Percentiles rank a stretch among this genome's conserved stretches.
Evolutionary conservation across 352 stramenopile species (phyloP).

Genomic region (Globisporangium orthogonon): DNA sequence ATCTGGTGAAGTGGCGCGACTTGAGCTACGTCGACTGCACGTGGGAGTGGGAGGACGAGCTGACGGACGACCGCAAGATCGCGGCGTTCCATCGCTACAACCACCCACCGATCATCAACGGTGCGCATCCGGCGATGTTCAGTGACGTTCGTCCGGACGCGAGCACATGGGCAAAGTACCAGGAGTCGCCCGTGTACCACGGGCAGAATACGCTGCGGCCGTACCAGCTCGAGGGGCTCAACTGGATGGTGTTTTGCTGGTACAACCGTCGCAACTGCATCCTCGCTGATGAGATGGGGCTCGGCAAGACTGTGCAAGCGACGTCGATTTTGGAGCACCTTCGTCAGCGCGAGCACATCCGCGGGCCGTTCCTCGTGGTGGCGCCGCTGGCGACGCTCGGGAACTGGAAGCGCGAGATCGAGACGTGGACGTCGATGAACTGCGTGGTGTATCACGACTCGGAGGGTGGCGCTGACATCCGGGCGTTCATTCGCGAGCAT

Average conservation of each 20-base stretch:
- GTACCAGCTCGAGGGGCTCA: slow-evolving; percentile 98
- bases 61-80: slow-evolving; percentile 89
- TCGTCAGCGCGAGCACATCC: slow-evolving; percentile 86
- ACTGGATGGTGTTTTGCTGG: slow-evolving; percentile 98
- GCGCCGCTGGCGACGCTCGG: slow-evolving; percentile 96
- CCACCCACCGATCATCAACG: slow-evolving; percentile 79
- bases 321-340: slow-evolving; percentile 95
- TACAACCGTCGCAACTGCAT: slow-evolving; percentile 95
- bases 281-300: slow-evolving; percentile 84
- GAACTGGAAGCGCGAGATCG: slow-evolving; percentile 99
- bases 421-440: slow-evolving; percentile 98
- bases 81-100: slow-evolving; percentile 84
- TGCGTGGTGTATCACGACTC: slow-evolving; percentile 98
- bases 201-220: slow-evolving; percentile 93
- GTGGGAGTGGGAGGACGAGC: slow-evolving; percentile 87
- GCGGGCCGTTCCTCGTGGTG: slow-evolving; percentile 97
- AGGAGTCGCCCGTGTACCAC: slow-evolving; percentile 86
- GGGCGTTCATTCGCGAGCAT: slow-evolving; percentile 92
- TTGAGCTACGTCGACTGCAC: slow-evolving; percentile 87
- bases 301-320: slow-evolving; percentile 90
- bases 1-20: slow-evolving; percentile 90
- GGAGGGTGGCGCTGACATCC: slow-evolving; percentile 85
- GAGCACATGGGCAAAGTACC: slow-evolving; percentile 83
- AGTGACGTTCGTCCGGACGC: slow-evolving; percentile 77
- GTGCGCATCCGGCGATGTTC: slow-evolving; percentile 76